Evolutionary conservation across 768 basidiomycete species (phyloP).

Genomic region (Pleurotus djamor): DNA sequence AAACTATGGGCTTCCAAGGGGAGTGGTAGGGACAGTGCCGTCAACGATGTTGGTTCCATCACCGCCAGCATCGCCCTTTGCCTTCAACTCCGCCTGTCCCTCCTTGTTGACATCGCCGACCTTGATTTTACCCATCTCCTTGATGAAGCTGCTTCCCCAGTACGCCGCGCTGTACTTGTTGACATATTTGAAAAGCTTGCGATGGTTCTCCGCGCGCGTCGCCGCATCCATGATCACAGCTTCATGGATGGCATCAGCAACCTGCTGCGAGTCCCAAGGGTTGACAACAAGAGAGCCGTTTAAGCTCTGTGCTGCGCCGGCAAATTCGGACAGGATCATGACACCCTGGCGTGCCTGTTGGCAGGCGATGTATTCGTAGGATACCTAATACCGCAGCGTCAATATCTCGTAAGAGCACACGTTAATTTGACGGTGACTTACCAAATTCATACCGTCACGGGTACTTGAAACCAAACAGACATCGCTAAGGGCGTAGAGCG

Average conservation of each 20-base stretch:
- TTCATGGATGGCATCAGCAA: constrained; percentile 95
- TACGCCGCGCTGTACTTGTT: constrained; percentile 92
- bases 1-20: constrained; percentile 10
- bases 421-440: constrained; percentile 35
- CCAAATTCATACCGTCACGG: constrained; percentile 98
- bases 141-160: constrained; percentile 91
- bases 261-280: constrained; percentile 99
- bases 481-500: constrained; percentile 96
- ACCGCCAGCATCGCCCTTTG: constrained; percentile 29
- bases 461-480: constrained; percentile 96
- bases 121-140: constrained; percentile 72
- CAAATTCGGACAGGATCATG: constrained; percentile 98
- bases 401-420: background rate
- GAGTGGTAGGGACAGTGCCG: constrained; percentile 24
- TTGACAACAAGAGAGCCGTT: constrained; percentile 98
- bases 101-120: constrained; percentile 33
- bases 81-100: constrained; percentile 30
- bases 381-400: constrained; percentile 59
- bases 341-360: constrained; percentile 92
- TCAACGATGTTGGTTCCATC: constrained; percentile 36
- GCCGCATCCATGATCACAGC: constrained; percentile 88
- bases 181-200: constrained; percentile 96
- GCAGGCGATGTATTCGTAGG: constrained; percentile 97
- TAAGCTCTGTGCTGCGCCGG: constrained; percentile 93
- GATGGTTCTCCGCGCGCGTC: constrained; percentile 87